Base-by-base conservation (phyloP, 2,329 filamentous ascomycete genomes). In the Alternaria angustiovoidea region DNA sequence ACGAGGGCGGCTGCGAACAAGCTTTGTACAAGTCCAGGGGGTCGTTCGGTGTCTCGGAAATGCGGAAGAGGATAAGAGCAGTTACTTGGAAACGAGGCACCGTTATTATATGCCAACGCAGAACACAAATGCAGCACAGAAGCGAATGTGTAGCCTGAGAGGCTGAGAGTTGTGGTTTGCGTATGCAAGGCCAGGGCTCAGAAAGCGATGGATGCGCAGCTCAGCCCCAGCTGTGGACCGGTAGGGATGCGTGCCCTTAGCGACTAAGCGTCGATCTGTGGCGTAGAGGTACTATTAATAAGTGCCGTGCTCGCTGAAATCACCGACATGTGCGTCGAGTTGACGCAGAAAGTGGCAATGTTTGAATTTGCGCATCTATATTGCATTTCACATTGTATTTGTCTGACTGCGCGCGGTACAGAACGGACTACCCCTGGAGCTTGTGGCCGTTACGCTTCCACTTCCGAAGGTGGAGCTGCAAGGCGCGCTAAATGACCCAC, bases 111-210 rank as follows among this genome's bases (percentile, higher is more conserved):
- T 42, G 34, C 34, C 20, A 28, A 28, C 8, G 47, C 57, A 51
- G 34, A 34, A 46, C 41, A 36, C 26, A 51, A 28, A 30, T 9
- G 36, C 18, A 48, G 30, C 34, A 39, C 28, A 20, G 22, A 61
- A 63, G 48, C 60, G 59, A 61, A 39, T 39, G 46, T 56, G 9
- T 32, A 49, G 46, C 53, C 42, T 24, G 54, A 54, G 53, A 66
- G 55, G 61, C 58, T 63, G 60, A 62, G 55, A 30, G 24, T 39
- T 20, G 43, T 28, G 47, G 54, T 56, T 62, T 64, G 59, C 52
- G 62, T 54, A 64, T 46, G 52, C 55, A 48, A 36, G 46, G 36
- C 51, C 52, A 46, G 51, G 54, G 49, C 42, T 42, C 46, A 46
- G 47, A 36, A 51, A 58, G 47, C 61, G 43, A 57, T 48, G 39